Conservation (phyloP, 2,329 filamentous ascomycete genomes). For the Macrophomina phaseolina region DNA sequence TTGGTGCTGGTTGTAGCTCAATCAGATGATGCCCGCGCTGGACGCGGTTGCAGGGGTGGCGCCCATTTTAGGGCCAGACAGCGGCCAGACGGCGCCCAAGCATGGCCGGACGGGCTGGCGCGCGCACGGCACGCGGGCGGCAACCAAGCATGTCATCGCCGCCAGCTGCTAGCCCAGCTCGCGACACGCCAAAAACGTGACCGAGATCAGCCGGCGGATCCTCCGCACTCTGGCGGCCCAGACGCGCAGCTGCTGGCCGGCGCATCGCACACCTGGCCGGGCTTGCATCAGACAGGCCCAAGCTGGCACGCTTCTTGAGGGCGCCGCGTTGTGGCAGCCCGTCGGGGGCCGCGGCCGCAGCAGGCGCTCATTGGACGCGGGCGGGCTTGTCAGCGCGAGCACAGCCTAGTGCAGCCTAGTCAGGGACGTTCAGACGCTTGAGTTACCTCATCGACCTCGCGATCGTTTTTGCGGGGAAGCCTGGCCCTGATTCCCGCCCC, state of each 20-base stretch:
- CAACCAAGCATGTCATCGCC: not conserved
- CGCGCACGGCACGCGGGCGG: not conserved
- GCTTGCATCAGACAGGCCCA: not conserved
- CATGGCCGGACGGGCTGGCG: not conserved
- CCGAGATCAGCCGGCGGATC: conserved; percentile 22
- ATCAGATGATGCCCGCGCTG: conserved; percentile 7
- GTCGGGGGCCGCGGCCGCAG: not conserved
- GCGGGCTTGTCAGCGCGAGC: not conserved
- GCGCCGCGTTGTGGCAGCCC: not conserved
- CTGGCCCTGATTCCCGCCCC: conserved; percentile 9
- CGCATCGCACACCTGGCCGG: not conserved
- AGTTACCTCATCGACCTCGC: conserved; percentile 10
- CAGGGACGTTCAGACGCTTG: not conserved
- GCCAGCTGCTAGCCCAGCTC: not conserved
- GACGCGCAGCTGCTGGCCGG: conserved; percentile 4
- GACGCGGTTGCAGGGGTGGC: not conserved
- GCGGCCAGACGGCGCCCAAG: not conserved
- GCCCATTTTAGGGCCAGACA: not conserved
- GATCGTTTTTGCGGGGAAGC: conserved; percentile 17
- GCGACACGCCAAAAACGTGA: not conserved
- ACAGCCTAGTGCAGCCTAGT: conserved; percentile 10
- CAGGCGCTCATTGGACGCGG: not conserved
- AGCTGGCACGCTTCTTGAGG: not conserved
- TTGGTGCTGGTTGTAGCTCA: not conserved
- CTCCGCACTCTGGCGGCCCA: conserved; percentile 10